phyloP scores from a whole-genome alignment of 306 rosid genomes.

The Pyrus bretschneideri region DNA sequence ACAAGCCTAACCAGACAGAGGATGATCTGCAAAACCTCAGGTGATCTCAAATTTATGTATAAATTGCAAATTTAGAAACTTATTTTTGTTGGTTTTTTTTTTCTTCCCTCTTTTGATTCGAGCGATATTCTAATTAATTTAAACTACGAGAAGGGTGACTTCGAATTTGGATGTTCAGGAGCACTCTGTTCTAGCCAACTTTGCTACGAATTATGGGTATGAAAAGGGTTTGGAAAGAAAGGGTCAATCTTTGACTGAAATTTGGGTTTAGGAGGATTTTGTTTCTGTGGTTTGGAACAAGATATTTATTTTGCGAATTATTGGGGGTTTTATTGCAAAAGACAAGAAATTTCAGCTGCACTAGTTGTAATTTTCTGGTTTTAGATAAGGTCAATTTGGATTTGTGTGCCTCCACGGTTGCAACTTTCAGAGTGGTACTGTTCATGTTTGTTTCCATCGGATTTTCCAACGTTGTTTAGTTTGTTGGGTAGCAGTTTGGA shows the following conservation, averaged over 20 bases:
- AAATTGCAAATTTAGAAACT: not conserved
- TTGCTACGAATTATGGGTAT: not conserved
- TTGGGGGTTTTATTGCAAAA: not conserved
- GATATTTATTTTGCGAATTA: not conserved
- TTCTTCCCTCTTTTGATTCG: not conserved
- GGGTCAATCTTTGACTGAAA: not conserved
- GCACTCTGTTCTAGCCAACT: too few relatives aligned
- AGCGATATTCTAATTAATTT: not conserved
- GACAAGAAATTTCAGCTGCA: not conserved
- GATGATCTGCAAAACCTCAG: slow-evolving; percentile 4
- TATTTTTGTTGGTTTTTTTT: not conserved
- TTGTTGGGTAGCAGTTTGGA: not conserved
- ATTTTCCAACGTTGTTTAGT: not conserved
- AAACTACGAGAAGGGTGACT: not conserved
- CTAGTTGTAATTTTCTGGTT: not conserved
- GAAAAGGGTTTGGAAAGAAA: not conserved
- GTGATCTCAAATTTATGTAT: not conserved
- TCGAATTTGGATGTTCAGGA: not conserved
- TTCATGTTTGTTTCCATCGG: not conserved
- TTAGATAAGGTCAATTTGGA: not conserved
- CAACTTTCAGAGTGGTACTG: not conserved
- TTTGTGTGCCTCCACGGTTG: not conserved
- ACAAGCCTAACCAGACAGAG: not conserved
- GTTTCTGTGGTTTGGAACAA: not conserved
- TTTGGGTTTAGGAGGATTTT: not conserved